phyloP scores from a whole-genome alignment of 345 rosid species.

The Syzygium jambos region DNA sequence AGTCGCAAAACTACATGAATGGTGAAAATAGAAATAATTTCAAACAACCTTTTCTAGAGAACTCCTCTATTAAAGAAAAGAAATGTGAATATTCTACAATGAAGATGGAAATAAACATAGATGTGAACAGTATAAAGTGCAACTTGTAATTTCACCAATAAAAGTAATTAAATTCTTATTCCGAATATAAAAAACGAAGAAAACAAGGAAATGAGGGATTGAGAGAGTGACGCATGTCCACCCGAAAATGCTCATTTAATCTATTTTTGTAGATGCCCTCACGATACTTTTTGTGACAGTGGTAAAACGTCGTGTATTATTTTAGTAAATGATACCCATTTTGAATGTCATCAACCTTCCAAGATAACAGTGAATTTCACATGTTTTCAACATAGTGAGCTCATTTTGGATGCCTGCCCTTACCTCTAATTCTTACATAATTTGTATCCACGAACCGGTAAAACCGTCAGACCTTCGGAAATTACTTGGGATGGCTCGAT shows the following conservation, averaged over 20 bases:
- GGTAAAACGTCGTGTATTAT: background rate
- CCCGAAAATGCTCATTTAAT: background rate
- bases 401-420: too few relatives aligned
- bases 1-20: background rate
- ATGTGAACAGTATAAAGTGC: background rate
- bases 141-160: background rate
- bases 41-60: background rate
- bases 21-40: background rate
- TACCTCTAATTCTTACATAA: too few relatives aligned
- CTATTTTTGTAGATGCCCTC: background rate
- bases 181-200: fast-evolving
- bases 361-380: background rate
- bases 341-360: background rate
- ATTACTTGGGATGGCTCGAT: too few relatives aligned
- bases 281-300: background rate
- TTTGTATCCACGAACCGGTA: too few relatives aligned
- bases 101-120: background rate
- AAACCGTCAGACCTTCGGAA: too few relatives aligned
- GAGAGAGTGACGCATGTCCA: background rate
- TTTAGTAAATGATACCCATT: background rate
- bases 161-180: background rate
- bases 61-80: background rate
- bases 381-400: too few relatives aligned
- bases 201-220: background rate
- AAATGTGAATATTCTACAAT: background rate